These are phyloP conservation scores for Yarrowia bubula DNA, from an alignment of 805 yeast species.

Conservation along the genomic window DNA sequence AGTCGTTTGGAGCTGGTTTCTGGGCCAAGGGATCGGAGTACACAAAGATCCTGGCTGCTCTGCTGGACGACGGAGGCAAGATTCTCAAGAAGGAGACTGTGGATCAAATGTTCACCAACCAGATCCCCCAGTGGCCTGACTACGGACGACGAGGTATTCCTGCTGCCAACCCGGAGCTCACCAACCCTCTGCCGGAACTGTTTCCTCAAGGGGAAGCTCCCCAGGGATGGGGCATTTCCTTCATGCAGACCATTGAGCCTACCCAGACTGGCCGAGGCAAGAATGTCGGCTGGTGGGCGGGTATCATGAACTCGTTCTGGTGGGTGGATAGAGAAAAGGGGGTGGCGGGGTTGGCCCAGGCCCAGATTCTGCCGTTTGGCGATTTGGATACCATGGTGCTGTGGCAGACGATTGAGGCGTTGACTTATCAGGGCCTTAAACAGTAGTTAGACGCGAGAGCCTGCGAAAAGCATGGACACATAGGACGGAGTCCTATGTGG, in stretches of 20 bases:
- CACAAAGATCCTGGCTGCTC: slow-evolving; percentile 42
- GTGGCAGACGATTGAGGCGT: slow-evolving; percentile 21
- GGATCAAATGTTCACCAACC: slow-evolving; percentile 40
- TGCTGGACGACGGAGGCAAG: slow-evolving; percentile 44
- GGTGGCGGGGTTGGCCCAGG: slow-evolving; percentile 40
- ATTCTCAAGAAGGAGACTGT: slow-evolving; percentile 41
- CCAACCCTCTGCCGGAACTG: slow-evolving; percentile 25
- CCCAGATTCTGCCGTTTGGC: slow-evolving; percentile 43
- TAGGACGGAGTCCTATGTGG: no score
- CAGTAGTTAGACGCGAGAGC: neutral
- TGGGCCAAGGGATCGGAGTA: slow-evolving; percentile 45
- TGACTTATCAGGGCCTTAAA: neutral
- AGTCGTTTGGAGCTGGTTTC: slow-evolving; percentile 42
- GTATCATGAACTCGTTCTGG: slow-evolving; percentile 43
- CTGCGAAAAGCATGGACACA: no score
- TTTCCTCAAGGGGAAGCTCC: slow-evolving; percentile 33
- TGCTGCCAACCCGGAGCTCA: slow-evolving; percentile 26
- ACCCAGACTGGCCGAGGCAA: slow-evolving; percentile 41
- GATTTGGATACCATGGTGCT: slow-evolving; percentile 29
- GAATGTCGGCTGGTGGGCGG: slow-evolving; percentile 45
- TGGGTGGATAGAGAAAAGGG: slow-evolving; percentile 46
- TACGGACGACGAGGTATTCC: slow-evolving; percentile 31
- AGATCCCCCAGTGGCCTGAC: slow-evolving; percentile 38
- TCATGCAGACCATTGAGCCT: slow-evolving; percentile 34
- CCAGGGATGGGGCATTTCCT: slow-evolving; percentile 41